Evolutionary conservation across 768 basidiomycete species (phyloP).

Genomic region (Sporobolomyces roseus): DNA sequence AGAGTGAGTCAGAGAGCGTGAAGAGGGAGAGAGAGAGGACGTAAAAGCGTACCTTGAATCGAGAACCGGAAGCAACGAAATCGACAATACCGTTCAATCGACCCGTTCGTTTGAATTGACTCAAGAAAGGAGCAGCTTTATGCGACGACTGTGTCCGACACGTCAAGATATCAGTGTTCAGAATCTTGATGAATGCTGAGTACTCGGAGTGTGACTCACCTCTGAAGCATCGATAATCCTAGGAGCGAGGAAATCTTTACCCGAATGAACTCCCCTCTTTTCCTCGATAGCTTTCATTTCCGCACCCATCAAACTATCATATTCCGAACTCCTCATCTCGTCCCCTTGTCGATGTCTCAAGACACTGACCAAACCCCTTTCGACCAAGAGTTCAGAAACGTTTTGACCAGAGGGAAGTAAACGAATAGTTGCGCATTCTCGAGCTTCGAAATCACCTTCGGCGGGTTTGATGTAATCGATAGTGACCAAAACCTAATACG

Average conservation of each 20-base stretch:
- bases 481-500: constrained; percentile 48
- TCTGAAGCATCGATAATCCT: constrained; percentile 88
- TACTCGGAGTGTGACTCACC: constrained; percentile 52
- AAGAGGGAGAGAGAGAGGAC: constrained; percentile 52
- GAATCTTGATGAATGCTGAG: background rate
- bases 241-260: constrained; percentile 75
- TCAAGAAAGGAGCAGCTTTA: constrained; percentile 63
- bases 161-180: background rate
- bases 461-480: constrained; percentile 86
- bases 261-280: constrained; percentile 78
- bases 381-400: constrained; percentile 85
- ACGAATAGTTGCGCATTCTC: constrained; percentile 77
- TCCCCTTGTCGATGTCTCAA: constrained; percentile 88
- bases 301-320: constrained; percentile 90
- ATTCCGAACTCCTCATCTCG: constrained; percentile 87
- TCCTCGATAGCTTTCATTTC: constrained; percentile 67
- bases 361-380: constrained; percentile 83
- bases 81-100: constrained; percentile 81
- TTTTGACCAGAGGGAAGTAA: constrained; percentile 52
- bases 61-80: constrained; percentile 86
- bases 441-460: constrained; percentile 89
- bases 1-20: background rate
- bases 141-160: constrained; percentile 1
- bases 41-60: constrained; percentile 81
- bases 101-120: constrained; percentile 84